phyloP scores from a whole-genome alignment of 805 yeast genomes.

The Dipodascus geniculatus region DNA sequence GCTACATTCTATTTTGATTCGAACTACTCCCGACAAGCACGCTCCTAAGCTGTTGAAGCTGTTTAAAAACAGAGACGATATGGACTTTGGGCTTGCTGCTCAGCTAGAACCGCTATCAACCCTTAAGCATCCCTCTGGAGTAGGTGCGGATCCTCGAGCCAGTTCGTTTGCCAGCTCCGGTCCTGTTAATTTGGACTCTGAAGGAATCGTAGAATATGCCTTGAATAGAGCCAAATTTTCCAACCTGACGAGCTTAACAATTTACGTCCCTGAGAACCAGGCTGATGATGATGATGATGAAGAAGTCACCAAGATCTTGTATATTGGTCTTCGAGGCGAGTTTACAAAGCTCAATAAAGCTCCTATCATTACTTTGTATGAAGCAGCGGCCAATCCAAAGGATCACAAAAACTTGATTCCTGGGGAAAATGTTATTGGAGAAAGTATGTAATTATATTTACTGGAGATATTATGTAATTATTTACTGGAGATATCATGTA shows the following conservation, averaged over 20 bases:
- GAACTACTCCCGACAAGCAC: slow-evolving; percentile 48
- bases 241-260: slow-evolving; percentile 52
- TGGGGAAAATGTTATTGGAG: slow-evolving; percentile 12
- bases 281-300: slow-evolving; percentile 31
- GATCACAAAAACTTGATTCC: slow-evolving; percentile 48
- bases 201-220: slow-evolving; percentile 66
- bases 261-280: slow-evolving; percentile 60
- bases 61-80: slow-evolving; percentile 53
- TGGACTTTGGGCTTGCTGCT: slow-evolving; percentile 62
- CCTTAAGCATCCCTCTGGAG: slow-evolving; percentile 50
- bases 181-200: slow-evolving; percentile 25
- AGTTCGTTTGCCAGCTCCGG: slow-evolving; percentile 4
- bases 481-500: too few relatives aligned
- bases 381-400: slow-evolving; percentile 84
- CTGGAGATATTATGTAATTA: neutral
- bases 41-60: slow-evolving; percentile 64
- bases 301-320: slow-evolving; percentile 46
- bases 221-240: slow-evolving; percentile 66
- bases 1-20: slow-evolving; percentile 57
- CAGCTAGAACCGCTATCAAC: slow-evolving; percentile 38
- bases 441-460: slow-evolving; percentile 5
- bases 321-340: slow-evolving; percentile 68
- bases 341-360: slow-evolving; percentile 36
- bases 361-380: slow-evolving; percentile 71
- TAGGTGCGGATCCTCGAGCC: slow-evolving; percentile 29